These are phyloP conservation scores for Colletotrichum filicis DNA, from an alignment of 2,329 filamentous ascomycete genomes.

Conservation along the genomic window DNA sequence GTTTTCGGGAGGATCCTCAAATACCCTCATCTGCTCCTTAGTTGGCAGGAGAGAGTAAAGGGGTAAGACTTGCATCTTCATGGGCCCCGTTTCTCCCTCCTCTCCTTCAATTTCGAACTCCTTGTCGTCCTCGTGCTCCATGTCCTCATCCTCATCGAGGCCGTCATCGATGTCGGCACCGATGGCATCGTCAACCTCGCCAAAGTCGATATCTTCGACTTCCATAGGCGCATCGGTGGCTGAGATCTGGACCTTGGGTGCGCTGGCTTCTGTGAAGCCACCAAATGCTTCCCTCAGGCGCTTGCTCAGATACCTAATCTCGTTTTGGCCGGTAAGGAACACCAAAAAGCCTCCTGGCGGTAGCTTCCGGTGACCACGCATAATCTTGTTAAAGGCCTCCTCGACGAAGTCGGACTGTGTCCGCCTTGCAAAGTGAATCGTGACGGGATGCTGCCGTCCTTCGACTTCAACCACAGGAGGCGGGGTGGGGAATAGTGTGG, in stretches of 20 bases:
- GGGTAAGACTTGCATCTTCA: conserved; percentile 88
- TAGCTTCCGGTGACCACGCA: conserved; percentile 87
- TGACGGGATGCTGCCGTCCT: conserved; percentile 91
- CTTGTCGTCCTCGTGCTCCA: conserved; percentile 64
- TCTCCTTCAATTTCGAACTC: conserved; percentile 77
- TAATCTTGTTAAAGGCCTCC: conserved; percentile 89
- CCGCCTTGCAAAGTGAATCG: conserved; percentile 85
- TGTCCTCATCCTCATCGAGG: conserved; percentile 66
- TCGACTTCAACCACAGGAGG: conserved; percentile 91
- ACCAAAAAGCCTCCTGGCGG: conserved; percentile 92
- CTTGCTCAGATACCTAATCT: conserved; percentile 87
- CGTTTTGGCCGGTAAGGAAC: conserved; percentile 93
- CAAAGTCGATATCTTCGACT: conserved; percentile 88
- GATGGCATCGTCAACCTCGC: conserved; percentile 72
- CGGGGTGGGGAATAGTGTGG: conserved; percentile 78
- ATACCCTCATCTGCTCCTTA: conserved; percentile 89
- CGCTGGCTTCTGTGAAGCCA: conserved; percentile 64
- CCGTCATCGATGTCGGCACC: conserved; percentile 71
- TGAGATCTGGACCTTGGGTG: conserved; percentile 78
- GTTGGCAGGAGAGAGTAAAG: conserved; percentile 94
- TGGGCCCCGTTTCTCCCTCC: conserved; percentile 64
- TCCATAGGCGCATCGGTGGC: conserved; percentile 83
- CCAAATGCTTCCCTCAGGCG: conserved; percentile 76
- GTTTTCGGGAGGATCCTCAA: conserved; percentile 84
- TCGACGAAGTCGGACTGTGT: conserved; percentile 91